Evolutionary conservation across 305 asterid species (phyloP).

Genomic region (Salvia sclarea): DNA sequence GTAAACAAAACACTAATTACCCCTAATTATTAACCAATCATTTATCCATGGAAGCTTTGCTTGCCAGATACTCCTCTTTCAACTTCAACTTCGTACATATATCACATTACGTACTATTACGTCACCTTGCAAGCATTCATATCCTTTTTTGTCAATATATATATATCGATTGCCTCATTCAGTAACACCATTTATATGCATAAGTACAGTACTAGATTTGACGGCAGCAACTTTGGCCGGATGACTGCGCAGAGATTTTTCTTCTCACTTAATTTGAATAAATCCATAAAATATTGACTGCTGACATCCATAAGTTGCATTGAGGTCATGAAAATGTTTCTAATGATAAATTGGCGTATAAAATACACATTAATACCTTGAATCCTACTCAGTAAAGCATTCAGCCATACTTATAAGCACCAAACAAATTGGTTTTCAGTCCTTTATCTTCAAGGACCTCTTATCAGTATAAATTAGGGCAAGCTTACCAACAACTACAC

Average conservation of each 20-base stretch:
- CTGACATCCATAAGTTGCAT: too few species aligned
- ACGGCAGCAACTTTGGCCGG: neutral
- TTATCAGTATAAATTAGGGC: neutral
- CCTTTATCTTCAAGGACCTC: neutral
- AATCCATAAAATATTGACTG: too few species aligned
- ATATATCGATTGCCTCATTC: neutral
- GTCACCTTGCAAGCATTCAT: neutral
- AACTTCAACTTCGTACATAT: neutral
- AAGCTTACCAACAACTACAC: neutral
- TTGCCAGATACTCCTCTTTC: neutral
- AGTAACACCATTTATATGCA: neutral
- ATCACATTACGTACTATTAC: neutral
- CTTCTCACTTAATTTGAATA: neutral
- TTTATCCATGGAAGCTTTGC: neutral
- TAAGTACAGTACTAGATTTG: neutral
- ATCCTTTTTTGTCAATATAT: neutral
- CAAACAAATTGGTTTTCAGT: neutral
- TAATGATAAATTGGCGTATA: too few species aligned
- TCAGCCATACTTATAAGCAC: neutral
- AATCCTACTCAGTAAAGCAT: neutral
- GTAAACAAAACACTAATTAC: neutral
- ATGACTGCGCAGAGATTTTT: neutral
- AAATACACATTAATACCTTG: too few species aligned
- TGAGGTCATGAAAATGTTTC: too few species aligned
- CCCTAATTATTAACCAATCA: neutral